Evolutionary conservation across 2,329 filamentous ascomycete genomes (phyloP).

Genomic region (Claviceps spartinae): DNA sequence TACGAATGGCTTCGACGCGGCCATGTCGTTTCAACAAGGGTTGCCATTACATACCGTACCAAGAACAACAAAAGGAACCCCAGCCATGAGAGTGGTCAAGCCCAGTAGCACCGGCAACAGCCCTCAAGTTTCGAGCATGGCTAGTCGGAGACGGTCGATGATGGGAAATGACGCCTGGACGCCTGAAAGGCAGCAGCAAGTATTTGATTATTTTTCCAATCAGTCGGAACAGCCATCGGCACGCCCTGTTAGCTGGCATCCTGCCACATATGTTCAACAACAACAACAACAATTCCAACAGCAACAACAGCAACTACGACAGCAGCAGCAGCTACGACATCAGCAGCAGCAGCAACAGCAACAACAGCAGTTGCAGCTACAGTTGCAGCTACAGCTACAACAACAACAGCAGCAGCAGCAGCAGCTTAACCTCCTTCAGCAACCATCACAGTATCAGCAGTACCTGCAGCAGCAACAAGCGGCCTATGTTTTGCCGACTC

Average conservation of each 20-base stretch:
- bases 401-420: background rate
- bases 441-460: conserved; percentile 21
- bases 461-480: conserved; percentile 21
- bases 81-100: conserved; percentile 48
- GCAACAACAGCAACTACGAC: background rate
- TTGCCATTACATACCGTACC: conserved; percentile 31
- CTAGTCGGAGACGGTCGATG: conserved; percentile 41
- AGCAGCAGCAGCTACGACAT: too few species aligned
- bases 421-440: background rate
- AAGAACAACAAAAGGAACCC: conserved; percentile 33
- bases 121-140: conserved; percentile 39
- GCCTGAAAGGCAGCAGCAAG: conserved; percentile 32
- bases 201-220: conserved; percentile 22
- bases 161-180: conserved; percentile 34
- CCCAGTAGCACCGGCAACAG: conserved; percentile 57
- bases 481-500: conserved; percentile 26
- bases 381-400: background rate
- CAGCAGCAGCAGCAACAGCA: conserved; percentile 12
- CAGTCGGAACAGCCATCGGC: conserved; percentile 7
- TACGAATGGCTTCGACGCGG: conserved; percentile 33
- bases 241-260: conserved; percentile 55
- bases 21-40: conserved; percentile 40
- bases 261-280: conserved; percentile 38
- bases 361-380: background rate
- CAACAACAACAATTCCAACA: conserved; percentile 7